phyloP scores from a whole-genome alignment of 2,329 filamentous ascomycete genomes.

The Raffaelea arxii region DNA sequence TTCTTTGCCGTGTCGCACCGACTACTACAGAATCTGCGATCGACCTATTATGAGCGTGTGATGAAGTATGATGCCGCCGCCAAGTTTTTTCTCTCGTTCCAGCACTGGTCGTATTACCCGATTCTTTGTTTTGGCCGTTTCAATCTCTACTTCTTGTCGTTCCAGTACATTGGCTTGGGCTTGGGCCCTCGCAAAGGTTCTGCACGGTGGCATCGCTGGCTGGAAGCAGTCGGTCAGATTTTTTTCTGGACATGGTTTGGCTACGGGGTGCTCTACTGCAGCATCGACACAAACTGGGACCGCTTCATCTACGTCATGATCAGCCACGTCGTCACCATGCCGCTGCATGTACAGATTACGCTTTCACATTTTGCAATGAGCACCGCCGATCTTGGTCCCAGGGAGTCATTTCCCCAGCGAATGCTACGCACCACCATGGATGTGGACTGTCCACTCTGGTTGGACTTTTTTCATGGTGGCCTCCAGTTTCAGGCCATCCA shows the following conservation, averaged over 20 bases:
- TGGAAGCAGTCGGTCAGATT: conserved; percentile 66
- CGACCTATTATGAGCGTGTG: conserved; percentile 73
- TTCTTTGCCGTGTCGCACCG: conserved; percentile 82
- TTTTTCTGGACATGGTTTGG: conserved; percentile 87
- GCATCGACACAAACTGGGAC: conserved; percentile 57
- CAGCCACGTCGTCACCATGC: conserved; percentile 71
- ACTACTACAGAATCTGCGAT: conserved; percentile 62
- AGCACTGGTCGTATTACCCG: conserved; percentile 76
- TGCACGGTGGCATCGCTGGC: conserved; percentile 72
- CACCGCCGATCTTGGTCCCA: conserved; percentile 71
- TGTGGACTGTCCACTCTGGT: conserved; percentile 76
- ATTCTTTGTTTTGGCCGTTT: conserved; percentile 74
- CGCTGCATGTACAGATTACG: conserved; percentile 82
- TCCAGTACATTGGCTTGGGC: conserved; percentile 62
- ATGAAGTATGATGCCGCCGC: conserved; percentile 72
- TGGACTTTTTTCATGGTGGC: conserved; percentile 83
- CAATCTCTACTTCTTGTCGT: conserved; percentile 77
- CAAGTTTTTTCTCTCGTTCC: conserved; percentile 59
- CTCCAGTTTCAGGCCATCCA: conserved; percentile 86
- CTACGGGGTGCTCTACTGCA: conserved; percentile 67
- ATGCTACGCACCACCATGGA: conserved; percentile 94
- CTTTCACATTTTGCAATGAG: conserved; percentile 92
- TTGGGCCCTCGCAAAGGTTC: conserved; percentile 65
- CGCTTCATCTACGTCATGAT: conserved; percentile 68
- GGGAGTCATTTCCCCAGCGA: conserved; percentile 81